phyloP scores from a whole-genome alignment of 2,329 filamentous ascomycete genomes.

The Hypoxylon rubiginosum region DNA sequence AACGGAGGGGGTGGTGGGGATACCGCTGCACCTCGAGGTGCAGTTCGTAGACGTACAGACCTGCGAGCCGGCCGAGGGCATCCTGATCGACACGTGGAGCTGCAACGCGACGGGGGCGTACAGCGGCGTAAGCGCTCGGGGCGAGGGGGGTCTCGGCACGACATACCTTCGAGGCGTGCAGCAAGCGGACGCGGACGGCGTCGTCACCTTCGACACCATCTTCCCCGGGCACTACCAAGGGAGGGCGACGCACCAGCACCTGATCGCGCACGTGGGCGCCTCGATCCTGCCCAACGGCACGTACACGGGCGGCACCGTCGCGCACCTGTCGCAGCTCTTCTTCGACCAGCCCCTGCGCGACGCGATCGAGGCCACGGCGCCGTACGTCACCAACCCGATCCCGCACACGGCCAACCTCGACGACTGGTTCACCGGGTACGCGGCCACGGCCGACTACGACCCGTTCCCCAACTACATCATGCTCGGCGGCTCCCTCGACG shows the following conservation, averaged over 20 bases:
- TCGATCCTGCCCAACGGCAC: conserved; percentile 55
- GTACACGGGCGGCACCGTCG: conserved; percentile 54
- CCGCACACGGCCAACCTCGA: conserved; percentile 46
- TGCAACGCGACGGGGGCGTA: conserved; percentile 63
- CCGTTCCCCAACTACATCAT: conserved; percentile 65
- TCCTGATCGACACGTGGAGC: conserved; percentile 61
- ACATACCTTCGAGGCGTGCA: conserved; percentile 65
- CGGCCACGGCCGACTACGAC: conserved; percentile 54
- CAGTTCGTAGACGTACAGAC: conserved; percentile 62
- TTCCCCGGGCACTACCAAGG: conserved; percentile 61
- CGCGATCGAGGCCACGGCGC: conserved; percentile 54
- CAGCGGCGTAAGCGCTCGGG: conserved; percentile 51
- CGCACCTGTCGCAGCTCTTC: conserved; percentile 61
- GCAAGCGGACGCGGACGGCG: conserved; percentile 60
- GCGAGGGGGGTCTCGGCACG: conserved; percentile 54
- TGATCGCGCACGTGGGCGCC: conserved; percentile 55
- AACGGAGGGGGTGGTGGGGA: conserved; percentile 56
- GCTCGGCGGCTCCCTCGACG: conserved; percentile 40
- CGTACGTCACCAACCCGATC: conserved; percentile 56
- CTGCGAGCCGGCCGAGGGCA: conserved; percentile 56
- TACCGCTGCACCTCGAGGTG: conserved; percentile 59
- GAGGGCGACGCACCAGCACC: conserved; percentile 59
- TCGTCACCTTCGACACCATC: conserved; percentile 62
- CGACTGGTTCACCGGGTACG: conserved; percentile 51
- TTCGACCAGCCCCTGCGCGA: conserved; percentile 56